These are phyloP conservation scores for Globisporangium barbulae DNA, from an alignment of 352 stramenopile species.

Conservation along the genomic window DNA sequence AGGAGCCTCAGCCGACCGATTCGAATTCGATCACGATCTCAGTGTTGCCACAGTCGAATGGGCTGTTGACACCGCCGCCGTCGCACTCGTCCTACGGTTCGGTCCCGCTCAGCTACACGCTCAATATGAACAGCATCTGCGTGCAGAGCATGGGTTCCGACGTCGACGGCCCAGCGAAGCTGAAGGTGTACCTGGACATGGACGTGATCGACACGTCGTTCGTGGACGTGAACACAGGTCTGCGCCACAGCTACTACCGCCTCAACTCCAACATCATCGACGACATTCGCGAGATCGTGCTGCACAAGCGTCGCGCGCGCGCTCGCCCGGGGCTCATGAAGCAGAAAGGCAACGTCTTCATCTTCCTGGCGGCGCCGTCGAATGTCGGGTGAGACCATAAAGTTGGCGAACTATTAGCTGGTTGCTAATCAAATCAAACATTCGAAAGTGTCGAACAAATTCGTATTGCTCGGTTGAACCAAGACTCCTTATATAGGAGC, in stretches of 20 bases:
- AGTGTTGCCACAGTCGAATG: background rate
- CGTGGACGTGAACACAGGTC: slow-evolving; percentile 53
- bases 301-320: slow-evolving; percentile 24
- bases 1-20: background rate
- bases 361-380: slow-evolving; percentile 31
- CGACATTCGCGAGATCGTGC: slow-evolving; percentile 29
- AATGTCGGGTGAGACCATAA: slow-evolving; percentile 8
- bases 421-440: background rate
- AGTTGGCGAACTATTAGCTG: too few species aligned
- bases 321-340: slow-evolving; percentile 25
- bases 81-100: slow-evolving; percentile 18
- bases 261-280: slow-evolving; percentile 58
- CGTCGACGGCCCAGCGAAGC: slow-evolving; percentile 12
- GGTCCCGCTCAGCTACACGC: slow-evolving; percentile 18
- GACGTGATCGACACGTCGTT: slow-evolving; percentile 73
- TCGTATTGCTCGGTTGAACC: too few species aligned
- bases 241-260: slow-evolving; percentile 61
- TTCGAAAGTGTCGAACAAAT: too few species aligned
- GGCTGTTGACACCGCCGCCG: background rate
- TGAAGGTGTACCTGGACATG: slow-evolving; percentile 42
- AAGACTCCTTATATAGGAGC: too few species aligned
- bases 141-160: slow-evolving; percentile 18
- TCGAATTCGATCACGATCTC: background rate
- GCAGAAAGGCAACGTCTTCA: slow-evolving; percentile 31
- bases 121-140: slow-evolving; percentile 20